phyloP scores from a whole-genome alignment of 805 yeast species.

The Ogataea paraovalis region DNA sequence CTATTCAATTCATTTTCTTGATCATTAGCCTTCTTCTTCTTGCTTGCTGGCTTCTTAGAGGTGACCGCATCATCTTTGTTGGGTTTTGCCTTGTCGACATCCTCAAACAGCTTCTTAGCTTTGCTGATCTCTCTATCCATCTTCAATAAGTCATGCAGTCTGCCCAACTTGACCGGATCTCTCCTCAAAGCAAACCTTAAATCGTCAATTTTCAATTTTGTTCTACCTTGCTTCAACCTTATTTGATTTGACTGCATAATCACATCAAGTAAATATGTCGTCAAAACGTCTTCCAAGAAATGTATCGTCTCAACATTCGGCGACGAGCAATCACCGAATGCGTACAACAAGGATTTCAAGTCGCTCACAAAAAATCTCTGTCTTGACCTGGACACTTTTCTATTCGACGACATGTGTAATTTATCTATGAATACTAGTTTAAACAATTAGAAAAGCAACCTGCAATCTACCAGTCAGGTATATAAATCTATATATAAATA shows the following conservation, averaged over 20 bases:
- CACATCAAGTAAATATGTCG: slow-evolving; percentile 58
- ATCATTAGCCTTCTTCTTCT: neutral
- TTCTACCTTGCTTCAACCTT: slow-evolving; percentile 45
- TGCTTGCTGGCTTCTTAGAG: slow-evolving; percentile 5
- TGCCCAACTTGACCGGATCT: slow-evolving; percentile 64
- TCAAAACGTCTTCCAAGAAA: slow-evolving; percentile 62
- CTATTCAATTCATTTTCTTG: neutral
- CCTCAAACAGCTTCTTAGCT: slow-evolving; percentile 66
- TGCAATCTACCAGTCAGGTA: too few relatives aligned
- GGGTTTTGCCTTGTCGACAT: slow-evolving; percentile 45
- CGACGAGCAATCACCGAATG: slow-evolving; percentile 68
- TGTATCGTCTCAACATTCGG: slow-evolving; percentile 66
- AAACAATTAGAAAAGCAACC: too few relatives aligned
- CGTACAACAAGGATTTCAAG: slow-evolving; percentile 57
- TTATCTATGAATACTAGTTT: too few relatives aligned
- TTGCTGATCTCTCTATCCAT: slow-evolving; percentile 59
- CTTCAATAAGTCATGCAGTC: slow-evolving; percentile 60
- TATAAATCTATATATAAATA: too few relatives aligned
- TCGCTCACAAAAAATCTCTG: slow-evolving; percentile 36
- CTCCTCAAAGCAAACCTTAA: slow-evolving; percentile 64
- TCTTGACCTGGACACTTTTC: slow-evolving; percentile 13
- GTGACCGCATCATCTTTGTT: slow-evolving; percentile 24
- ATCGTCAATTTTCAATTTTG: slow-evolving; percentile 67
- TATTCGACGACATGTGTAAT: slow-evolving; percentile 11
- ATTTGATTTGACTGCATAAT: slow-evolving; percentile 48